These are phyloP conservation scores for Drechslerella stenobrocha DNA, from an alignment of 2,329 filamentous ascomycete genomes.

Conservation along the genomic window DNA sequence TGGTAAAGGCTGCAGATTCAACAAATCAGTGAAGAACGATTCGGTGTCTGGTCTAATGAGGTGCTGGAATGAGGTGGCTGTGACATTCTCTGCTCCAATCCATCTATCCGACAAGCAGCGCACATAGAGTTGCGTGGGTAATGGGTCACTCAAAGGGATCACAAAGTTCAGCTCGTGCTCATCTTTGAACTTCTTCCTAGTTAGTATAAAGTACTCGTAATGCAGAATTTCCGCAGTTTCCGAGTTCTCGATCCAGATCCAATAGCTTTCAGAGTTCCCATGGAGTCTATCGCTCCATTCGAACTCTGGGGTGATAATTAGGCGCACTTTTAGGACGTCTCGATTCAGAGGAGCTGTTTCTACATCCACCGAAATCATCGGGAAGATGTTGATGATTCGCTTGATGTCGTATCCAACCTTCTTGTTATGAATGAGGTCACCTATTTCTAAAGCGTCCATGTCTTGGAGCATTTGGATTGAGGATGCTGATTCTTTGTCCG, in stretches of 20 bases:
- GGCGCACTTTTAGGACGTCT: conserved; percentile 87
- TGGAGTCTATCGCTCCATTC: conserved; percentile 92
- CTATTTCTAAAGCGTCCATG: conserved; percentile 91
- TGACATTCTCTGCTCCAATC: conserved; percentile 94
- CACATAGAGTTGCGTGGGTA: conserved; percentile 95
- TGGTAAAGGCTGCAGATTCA: conserved; percentile 87
- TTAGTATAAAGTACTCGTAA: conserved; percentile 94
- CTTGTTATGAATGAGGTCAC: conserved; percentile 85
- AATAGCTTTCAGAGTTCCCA: conserved; percentile 93
- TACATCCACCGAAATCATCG: conserved; percentile 83
- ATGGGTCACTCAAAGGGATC: conserved; percentile 87
- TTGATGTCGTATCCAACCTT: conserved; percentile 80
- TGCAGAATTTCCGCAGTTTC: conserved; percentile 98
- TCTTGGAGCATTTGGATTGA: conserved; percentile 84
- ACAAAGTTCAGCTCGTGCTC: conserved; percentile 99
- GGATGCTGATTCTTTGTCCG: conserved; percentile 72
- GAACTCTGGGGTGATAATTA: conserved; percentile 86
- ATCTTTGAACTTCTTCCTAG: conserved; percentile 83
- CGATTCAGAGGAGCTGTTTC: conserved; percentile 95
- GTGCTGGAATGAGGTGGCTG: conserved; percentile 94
- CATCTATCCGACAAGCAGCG: conserved; percentile 92
- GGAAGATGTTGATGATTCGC: conserved; percentile 84
- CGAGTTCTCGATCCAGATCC: conserved; percentile 98
- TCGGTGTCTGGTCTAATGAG: conserved; percentile 96
- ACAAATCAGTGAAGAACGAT: conserved; percentile 90